phyloP scores from a whole-genome alignment of 345 rosid species.

The Syzygium oleosum region DNA sequence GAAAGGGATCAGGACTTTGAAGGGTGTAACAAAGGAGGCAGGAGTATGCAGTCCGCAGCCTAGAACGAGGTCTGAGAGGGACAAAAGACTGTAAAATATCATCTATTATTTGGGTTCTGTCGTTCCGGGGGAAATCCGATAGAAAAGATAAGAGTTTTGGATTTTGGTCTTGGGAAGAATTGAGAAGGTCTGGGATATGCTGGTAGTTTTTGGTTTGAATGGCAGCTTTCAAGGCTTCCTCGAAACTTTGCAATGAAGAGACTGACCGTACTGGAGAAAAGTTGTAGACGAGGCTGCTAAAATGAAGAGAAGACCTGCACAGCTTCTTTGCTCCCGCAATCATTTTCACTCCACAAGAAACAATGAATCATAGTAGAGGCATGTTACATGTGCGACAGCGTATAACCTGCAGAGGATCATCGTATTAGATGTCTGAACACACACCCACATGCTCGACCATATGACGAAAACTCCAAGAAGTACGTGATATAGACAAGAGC shows the following conservation, averaged over 20 bases:
- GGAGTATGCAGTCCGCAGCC: conserved; percentile 33
- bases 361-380: background rate
- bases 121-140: conserved; percentile 29
- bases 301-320: conserved; percentile 3
- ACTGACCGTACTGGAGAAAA: conserved; percentile 11
- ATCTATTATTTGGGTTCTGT: conserved; percentile 39
- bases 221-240: conserved; percentile 40
- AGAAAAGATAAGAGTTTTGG: conserved; percentile 63
- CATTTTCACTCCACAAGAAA: background rate
- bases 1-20: conserved; percentile 48
- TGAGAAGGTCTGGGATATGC: conserved; percentile 53
- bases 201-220: conserved; percentile 48
- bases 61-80: conserved; percentile 49
- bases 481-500: background rate
- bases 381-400: background rate
- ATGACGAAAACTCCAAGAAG: background rate
- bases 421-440: background rate
- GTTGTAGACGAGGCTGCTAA: background rate
- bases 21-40: conserved; percentile 63
- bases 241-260: conserved; percentile 34
- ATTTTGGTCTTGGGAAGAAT: conserved; percentile 20
- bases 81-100: conserved; percentile 57
- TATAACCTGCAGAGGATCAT: background rate
- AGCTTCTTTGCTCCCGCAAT: conserved; percentile 4
- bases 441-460: background rate